Conservation (phyloP, 179 eudicot genomes). For the Beta corolliflora region DNA sequence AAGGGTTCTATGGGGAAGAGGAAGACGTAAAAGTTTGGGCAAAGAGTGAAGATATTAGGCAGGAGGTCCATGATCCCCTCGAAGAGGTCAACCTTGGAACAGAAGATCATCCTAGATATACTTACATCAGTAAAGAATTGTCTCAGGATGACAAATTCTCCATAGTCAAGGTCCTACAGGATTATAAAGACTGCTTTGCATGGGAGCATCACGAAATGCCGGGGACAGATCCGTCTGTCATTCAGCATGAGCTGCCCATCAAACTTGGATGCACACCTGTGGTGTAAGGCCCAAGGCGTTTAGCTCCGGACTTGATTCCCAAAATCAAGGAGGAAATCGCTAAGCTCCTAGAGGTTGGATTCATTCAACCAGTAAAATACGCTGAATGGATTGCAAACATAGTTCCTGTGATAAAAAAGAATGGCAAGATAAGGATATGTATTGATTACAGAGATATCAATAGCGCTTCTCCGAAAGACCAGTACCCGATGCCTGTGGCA, state of each 20-base stretch:
- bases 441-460: too few species aligned
- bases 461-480: not conserved
- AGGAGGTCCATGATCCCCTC: not conserved
- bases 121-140: not conserved
- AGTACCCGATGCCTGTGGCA: not conserved
- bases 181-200: not conserved
- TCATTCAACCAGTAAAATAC: not conserved
- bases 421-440: too few species aligned
- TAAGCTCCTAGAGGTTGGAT: not conserved
- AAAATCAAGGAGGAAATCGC: too few species aligned
- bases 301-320: not conserved
- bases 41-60: not conserved
- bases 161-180: not conserved
- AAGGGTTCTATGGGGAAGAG: not conserved
- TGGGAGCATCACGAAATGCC: not conserved
- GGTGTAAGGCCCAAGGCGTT: not conserved
- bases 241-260: not conserved
- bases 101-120: not conserved
- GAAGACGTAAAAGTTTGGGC: not conserved
- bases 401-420: not conserved
- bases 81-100: not conserved
- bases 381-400: not conserved
- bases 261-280: not conserved
- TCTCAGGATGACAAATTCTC: not conserved
- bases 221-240: not conserved